These are phyloP conservation scores for Gynandropsis gynandra DNA, from an alignment of 345 rosid species.

Conservation along the genomic window DNA sequence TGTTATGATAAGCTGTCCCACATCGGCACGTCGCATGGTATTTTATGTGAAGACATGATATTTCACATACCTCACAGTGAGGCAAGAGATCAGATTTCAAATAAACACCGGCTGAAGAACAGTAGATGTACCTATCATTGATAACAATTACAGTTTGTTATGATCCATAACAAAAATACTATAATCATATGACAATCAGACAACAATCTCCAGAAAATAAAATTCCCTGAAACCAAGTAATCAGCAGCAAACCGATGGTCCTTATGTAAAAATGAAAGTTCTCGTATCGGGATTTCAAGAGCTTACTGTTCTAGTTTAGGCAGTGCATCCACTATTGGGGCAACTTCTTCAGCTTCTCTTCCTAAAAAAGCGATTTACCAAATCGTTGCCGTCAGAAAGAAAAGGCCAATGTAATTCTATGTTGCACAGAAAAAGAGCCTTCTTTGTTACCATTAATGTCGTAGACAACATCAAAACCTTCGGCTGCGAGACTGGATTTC, in stretches of 20 bases:
- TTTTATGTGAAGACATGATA: not conserved
- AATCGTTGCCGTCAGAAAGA: not conserved
- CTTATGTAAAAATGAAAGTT: not conserved
- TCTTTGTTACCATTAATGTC: constrained; percentile 68
- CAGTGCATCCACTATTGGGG: constrained; percentile 81
- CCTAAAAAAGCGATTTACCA: constrained; percentile 35
- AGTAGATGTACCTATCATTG: constrained; percentile 72
- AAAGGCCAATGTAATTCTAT: constrained; percentile 1
- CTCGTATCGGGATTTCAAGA: not conserved
- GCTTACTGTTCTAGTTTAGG: constrained; percentile 91
- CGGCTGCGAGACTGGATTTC: constrained; percentile 86
- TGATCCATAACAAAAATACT: not conserved
- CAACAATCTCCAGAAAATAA: not conserved
- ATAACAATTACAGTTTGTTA: constrained; percentile 15
- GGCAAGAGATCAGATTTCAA: constrained; percentile 79
- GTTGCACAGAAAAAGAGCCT: constrained; percentile 6
- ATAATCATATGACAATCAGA: no score
- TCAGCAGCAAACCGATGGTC: not conserved
- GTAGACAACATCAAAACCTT: constrained; percentile 89
- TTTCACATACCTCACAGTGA: constrained; percentile 63
- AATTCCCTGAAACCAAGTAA: not conserved
- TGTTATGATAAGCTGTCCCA: no score
- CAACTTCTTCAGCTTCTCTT: constrained; percentile 86
- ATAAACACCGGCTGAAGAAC: constrained; percentile 97
- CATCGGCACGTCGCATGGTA: no score